Evolutionary conservation across 2,329 filamentous ascomycete species (phyloP).

Genomic region (Lachnellula cervina): DNA sequence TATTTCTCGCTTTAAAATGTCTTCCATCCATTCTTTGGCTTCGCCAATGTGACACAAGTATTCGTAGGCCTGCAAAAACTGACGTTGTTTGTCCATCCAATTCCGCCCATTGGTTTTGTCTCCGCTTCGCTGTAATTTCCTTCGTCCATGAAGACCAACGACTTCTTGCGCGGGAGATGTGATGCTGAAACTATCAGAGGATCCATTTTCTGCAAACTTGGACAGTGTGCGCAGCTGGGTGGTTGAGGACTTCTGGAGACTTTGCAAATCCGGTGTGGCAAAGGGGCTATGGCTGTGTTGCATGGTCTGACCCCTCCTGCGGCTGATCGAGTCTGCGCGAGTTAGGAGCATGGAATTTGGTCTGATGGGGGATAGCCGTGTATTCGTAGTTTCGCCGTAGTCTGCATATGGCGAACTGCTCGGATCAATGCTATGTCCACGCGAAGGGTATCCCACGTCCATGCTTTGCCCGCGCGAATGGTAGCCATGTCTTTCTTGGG

Average conservation of each 20-base stretch:
- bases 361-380: constrained; percentile 27
- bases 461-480: constrained; percentile 49
- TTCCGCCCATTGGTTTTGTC: constrained; percentile 56
- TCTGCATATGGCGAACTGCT: constrained; percentile 22
- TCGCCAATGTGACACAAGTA: constrained; percentile 99
- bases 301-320: constrained; percentile 24
- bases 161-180: constrained; percentile 78
- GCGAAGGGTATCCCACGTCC: constrained; percentile 45
- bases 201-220: constrained; percentile 69
- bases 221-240: constrained; percentile 85
- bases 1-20: constrained; percentile 77
- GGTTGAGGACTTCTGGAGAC: constrained; percentile 82
- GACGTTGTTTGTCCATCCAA: constrained; percentile 99
- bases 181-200: constrained; percentile 76
- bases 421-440: constrained; percentile 57
- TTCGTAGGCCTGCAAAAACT: constrained; percentile 95
- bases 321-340: constrained; percentile 48
- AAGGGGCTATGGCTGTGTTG: constrained; percentile 42
- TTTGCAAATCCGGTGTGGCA: constrained; percentile 68
- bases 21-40: constrained; percentile 98
- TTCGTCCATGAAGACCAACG: constrained; percentile 76
- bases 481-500: constrained; percentile 33
- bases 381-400: neutral
- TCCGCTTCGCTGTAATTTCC: constrained; percentile 70
- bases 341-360: constrained; percentile 60